Evolutionary conservation across 352 stramenopile species (phyloP).

Genomic region (Globisporangium okanoganense): DNA sequence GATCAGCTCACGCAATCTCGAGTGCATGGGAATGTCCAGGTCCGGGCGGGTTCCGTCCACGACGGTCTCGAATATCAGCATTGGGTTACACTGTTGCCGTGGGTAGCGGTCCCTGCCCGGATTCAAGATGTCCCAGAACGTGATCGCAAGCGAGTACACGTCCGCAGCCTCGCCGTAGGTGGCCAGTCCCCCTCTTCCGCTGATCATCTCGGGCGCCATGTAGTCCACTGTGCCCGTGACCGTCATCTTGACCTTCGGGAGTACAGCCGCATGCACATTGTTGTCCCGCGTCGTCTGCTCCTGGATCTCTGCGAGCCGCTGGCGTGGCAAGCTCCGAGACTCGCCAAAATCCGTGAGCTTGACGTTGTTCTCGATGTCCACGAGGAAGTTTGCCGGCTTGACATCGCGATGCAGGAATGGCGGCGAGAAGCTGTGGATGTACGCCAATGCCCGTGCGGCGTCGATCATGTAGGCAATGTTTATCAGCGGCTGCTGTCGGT

Average conservation of each 20-base stretch:
- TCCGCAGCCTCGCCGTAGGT: constrained; percentile 64
- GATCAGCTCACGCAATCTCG: constrained; percentile 55
- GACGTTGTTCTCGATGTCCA: constrained; percentile 43
- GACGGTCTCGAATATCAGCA: constrained; percentile 50
- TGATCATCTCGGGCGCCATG: constrained; percentile 76
- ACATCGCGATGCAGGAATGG: constrained; percentile 65
- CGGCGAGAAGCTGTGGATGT: constrained; percentile 61
- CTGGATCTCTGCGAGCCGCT: background rate
- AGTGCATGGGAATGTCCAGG: constrained; percentile 34
- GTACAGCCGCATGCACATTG: background rate
- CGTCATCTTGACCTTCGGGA: constrained; percentile 38
- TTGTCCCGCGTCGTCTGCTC: background rate
- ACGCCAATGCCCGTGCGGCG: constrained; percentile 48
- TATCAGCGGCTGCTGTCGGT: constrained; percentile 39
- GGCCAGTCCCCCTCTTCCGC: constrained; percentile 33
- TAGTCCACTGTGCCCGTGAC: constrained; percentile 70
- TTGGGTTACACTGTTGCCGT: constrained; percentile 27
- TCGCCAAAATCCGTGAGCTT: constrained; percentile 74
- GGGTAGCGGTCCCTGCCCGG: constrained; percentile 48
- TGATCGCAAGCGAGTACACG: constrained; percentile 62
- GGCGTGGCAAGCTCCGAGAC: constrained; percentile 36
- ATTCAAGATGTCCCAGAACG: constrained; percentile 68
- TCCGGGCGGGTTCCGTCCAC: constrained; percentile 39
- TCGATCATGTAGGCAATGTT: constrained; percentile 63
- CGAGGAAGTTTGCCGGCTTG: constrained; percentile 62